Conservation (phyloP, 2,329 filamentous ascomycete species). For the Fusarium xyrophilum region DNA sequence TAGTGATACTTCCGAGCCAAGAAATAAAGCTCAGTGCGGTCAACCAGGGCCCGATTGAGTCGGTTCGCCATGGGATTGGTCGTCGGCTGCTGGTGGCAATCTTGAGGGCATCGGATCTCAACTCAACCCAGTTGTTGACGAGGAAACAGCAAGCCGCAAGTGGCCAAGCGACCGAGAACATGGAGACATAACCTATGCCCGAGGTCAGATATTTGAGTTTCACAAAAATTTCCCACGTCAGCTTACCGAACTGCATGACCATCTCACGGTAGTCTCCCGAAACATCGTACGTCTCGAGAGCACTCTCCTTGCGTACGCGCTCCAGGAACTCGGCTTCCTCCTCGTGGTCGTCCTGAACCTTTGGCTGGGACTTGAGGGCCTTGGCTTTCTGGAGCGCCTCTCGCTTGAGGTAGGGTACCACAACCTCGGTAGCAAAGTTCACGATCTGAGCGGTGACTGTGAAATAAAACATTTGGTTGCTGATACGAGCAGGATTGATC, state of each 20-base stretch:
- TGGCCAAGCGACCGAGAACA: slow-evolving; percentile 95
- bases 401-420: slow-evolving; percentile 86
- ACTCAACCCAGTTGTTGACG: slow-evolving; percentile 94
- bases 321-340: slow-evolving; percentile 83
- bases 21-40: slow-evolving; percentile 86
- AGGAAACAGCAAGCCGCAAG: slow-evolving; percentile 89
- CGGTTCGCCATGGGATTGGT: slow-evolving; percentile 86
- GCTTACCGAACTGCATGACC: slow-evolving; percentile 77
- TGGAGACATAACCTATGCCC: slow-evolving; percentile 74
- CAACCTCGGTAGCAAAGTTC: slow-evolving; percentile 81
- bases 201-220: slow-evolving; percentile 5
- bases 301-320: slow-evolving; percentile 82
- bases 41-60: slow-evolving; percentile 94
- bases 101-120: slow-evolving; percentile 92
- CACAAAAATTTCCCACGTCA: not conserved
- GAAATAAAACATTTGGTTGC: slow-evolving; percentile 93
- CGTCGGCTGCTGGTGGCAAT: slow-evolving; percentile 89
- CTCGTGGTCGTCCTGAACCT: slow-evolving; percentile 64
- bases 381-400: slow-evolving; percentile 80
- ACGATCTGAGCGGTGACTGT: slow-evolving; percentile 94
- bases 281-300: slow-evolving; percentile 86
- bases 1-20: slow-evolving; percentile 90
- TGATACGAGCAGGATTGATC: slow-evolving; percentile 83
- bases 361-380: slow-evolving; percentile 69
- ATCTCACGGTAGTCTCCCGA: slow-evolving; percentile 91